Conservation (phyloP, 148 eudicot genomes). For the Rhododendron vialii region DNA sequence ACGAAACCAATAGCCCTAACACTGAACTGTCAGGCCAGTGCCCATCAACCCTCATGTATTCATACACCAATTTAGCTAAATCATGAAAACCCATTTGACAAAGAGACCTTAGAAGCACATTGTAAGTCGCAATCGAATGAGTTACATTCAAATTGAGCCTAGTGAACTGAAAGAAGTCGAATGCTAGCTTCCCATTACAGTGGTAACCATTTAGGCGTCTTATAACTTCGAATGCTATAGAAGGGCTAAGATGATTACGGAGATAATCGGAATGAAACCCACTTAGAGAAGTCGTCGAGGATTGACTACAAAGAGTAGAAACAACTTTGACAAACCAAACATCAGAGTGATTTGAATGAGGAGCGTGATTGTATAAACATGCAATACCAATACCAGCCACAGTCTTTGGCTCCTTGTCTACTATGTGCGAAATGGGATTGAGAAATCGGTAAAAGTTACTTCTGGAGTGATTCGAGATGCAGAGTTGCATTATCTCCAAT, state of each 20-base stretch:
- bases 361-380: slow-evolving; percentile 9
- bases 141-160: slow-evolving; percentile 40
- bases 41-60: neutral
- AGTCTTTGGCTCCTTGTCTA: slow-evolving; percentile 21
- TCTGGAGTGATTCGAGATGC: slow-evolving; percentile 9
- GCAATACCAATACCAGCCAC: slow-evolving; percentile 15
- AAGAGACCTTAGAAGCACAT: slow-evolving; percentile 52
- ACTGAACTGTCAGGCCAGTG: neutral
- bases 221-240: slow-evolving; percentile 55
- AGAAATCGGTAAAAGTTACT: neutral
- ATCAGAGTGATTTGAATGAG: slow-evolving; percentile 7
- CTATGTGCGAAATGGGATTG: neutral
- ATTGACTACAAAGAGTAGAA: slow-evolving; percentile 49
- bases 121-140: slow-evolving; percentile 38
- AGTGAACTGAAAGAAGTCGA: slow-evolving; percentile 50
- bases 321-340: slow-evolving; percentile 73
- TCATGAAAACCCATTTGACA: slow-evolving; percentile 46
- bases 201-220: slow-evolving; percentile 17
- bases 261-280: slow-evolving; percentile 42
- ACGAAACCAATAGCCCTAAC: neutral
- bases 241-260: slow-evolving; percentile 34
- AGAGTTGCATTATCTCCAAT: slow-evolving; percentile 30
- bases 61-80: neutral
- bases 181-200: slow-evolving; percentile 49
- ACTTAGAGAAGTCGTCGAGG: slow-evolving; percentile 23